Evolutionary conservation across 768 basidiomycete genomes (phyloP), one percentile per base, ranked within the genome.

Genomic region (Cyclocybe cylindracea): DNA sequence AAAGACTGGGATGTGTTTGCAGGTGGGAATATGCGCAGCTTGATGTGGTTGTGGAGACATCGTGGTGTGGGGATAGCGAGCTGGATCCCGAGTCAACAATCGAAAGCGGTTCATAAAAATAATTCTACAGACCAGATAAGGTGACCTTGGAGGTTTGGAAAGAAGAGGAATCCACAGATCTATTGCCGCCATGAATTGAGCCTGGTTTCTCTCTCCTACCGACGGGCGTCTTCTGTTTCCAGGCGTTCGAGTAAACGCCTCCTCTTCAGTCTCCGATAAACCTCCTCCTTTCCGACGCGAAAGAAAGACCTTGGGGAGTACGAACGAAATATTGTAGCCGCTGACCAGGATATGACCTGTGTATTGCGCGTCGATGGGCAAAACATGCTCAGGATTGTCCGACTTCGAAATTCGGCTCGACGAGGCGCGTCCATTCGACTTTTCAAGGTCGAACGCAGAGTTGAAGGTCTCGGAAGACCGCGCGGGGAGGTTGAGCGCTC

Each of bases 131-230:
- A 89, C 89, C 56, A 90, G 70, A 69, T 82, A 92, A n/a, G 90
- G 90, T 32, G 82, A 82, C 52, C 79, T 76, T 10, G 89, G 87
- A 39, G 90, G 90, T 45, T 71, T 77, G 4, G 81, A 82, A 16
- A 82, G 63, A 51, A 80, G 88, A 5, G 90, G 90, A 18, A 87
- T 78, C 78, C 82, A 84, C 67, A 92, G 76, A 54, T 89, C 87
- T 45, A 92, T 79, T 3, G 84, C 90, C 10, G 85, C 90, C 86
- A 92, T 87, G 66, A 91, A 91, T 41, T 90, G 85, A 42, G 82
- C 75, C 35, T 72, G 74, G 46, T 77, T 81, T 48, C 78, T 79
- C 45, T 87, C 86, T n/a, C 74, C 68, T 47, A 87, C 56, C 9
- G 87, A 87, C 9, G 74, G 60, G 18, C 85, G 74, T 49, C 86